Evolutionary conservation across 305 asterid genomes (phyloP).

Genomic region (Caryopteris hybrid): DNA sequence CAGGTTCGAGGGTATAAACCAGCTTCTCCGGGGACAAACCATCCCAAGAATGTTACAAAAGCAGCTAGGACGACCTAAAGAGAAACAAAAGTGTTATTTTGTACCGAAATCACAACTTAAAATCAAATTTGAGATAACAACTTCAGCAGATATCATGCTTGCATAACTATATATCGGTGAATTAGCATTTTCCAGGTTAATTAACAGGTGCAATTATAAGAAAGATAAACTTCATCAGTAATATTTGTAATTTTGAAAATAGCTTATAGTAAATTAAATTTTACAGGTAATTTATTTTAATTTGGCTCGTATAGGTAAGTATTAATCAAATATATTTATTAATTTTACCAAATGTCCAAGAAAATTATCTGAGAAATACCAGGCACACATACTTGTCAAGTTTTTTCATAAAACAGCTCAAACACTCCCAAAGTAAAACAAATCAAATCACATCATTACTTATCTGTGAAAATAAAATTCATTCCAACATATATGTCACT

Average conservation of each 20-base stretch:
- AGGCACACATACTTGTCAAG: neutral
- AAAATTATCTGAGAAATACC: neutral
- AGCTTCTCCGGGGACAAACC: slow-evolving; percentile 76
- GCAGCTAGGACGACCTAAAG: slow-evolving; percentile 77
- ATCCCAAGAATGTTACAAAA: slow-evolving; percentile 72
- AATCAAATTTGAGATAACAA: neutral
- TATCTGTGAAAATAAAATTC: neutral
- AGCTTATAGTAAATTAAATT: too few relatives aligned
- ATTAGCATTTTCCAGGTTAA: too few relatives aligned
- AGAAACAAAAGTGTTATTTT: slow-evolving; percentile 6
- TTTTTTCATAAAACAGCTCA: neutral
- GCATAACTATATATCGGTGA: neutral
- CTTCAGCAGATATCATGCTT: neutral
- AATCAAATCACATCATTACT: neutral
- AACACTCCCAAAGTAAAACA: neutral
- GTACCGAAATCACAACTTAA: neutral
- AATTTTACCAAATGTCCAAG: neutral
- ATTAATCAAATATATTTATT: neutral
- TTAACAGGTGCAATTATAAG: too few relatives aligned
- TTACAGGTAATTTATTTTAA: too few relatives aligned
- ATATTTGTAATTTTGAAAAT: too few relatives aligned
- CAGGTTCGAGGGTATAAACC: slow-evolving; percentile 68
- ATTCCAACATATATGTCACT: neutral
- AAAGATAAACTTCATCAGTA: neutral
- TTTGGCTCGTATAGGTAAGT: too few relatives aligned